Evolutionary conservation across 139 green algal species (phyloP).

Genomic region (Asterochloris erici): DNA sequence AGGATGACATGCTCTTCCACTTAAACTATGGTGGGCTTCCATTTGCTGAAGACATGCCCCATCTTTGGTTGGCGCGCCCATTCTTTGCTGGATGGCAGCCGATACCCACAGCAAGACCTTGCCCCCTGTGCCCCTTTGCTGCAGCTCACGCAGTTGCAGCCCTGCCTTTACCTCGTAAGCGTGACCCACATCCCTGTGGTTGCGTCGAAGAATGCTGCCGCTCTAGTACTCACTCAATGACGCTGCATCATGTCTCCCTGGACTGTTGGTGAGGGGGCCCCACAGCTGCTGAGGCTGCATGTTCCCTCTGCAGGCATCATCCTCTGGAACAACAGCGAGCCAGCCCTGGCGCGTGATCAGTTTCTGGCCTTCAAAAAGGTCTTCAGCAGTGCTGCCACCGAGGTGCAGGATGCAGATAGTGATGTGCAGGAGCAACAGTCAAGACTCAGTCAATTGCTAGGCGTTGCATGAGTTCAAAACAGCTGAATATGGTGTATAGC

Average conservation of each 20-base stretch:
- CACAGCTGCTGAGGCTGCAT: not conserved
- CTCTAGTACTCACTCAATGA: not conserved
- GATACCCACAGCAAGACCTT: too few species aligned
- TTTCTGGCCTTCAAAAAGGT: not conserved
- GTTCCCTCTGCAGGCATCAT: constrained; percentile 1
- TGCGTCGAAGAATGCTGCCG: not conserved
- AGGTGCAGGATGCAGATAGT: constrained; percentile 5
- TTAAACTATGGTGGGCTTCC: constrained; percentile 69
- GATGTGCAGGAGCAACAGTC: not conserved
- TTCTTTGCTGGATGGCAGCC: too few species aligned
- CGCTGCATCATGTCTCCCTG: not conserved
- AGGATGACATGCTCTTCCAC: constrained; percentile 54
- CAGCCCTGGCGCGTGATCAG: not conserved
- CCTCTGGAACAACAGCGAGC: not conserved
- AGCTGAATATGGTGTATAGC: too few species aligned
- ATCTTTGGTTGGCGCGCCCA: too few species aligned
- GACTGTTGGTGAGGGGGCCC: not conserved
- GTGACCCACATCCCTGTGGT: not conserved
- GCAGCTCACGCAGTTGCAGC: too few species aligned
- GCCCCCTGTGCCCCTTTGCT: too few species aligned
- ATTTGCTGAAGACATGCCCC: not conserved
- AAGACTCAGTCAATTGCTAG: too few species aligned
- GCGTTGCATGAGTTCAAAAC: too few species aligned
- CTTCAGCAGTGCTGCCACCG: not conserved
- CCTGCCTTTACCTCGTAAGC: too few species aligned